A percentile compares a stretch with the other conserved stretches of the same genome.
These are phyloP conservation scores for Rhizomucor pusillus DNA, from an alignment of 371 early-diverging fungal genomes.

Conservation along the genomic window DNA sequence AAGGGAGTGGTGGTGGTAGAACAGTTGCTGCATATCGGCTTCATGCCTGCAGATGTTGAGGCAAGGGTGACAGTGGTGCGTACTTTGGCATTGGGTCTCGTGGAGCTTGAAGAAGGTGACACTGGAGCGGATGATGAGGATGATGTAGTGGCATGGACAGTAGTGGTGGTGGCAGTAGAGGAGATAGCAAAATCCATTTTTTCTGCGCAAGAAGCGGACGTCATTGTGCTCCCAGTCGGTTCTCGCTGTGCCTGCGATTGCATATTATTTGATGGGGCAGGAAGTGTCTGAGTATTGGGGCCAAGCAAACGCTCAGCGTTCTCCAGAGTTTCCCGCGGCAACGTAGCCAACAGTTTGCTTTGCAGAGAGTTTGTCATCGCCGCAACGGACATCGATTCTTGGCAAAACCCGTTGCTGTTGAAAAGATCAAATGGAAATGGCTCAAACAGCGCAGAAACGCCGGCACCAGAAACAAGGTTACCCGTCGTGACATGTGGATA, in stretches of 20 bases:
- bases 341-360: slow-evolving; percentile 28
- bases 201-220: neutral
- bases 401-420: slow-evolving; percentile 7
- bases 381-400: no score
- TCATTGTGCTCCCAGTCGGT: neutral
- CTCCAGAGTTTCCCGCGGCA: slow-evolving; percentile 33
- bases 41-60: slow-evolving; percentile 5
- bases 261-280: neutral
- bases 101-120: neutral
- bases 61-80: neutral
- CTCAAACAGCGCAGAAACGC: no score
- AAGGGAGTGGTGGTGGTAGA: slow-evolving; percentile 82
- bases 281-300: slow-evolving; percentile 11
- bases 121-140: neutral
- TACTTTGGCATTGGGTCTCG: neutral
- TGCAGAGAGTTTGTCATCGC: slow-evolving; percentile 8
- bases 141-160: neutral
- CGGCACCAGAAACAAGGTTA: no score
- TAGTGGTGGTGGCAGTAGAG: slow-evolving; percentile 4
- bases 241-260: neutral
- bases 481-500: no score
- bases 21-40: slow-evolving; percentile 74
- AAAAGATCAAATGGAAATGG: slow-evolving; percentile 8
- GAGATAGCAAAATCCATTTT: neutral
- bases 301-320: slow-evolving; percentile 30